Percentiles rank a stretch among this genome's conserved stretches.
phyloP scores from a whole-genome alignment of 73 alveolate genomes.

The Breviolum minutum region DNA sequence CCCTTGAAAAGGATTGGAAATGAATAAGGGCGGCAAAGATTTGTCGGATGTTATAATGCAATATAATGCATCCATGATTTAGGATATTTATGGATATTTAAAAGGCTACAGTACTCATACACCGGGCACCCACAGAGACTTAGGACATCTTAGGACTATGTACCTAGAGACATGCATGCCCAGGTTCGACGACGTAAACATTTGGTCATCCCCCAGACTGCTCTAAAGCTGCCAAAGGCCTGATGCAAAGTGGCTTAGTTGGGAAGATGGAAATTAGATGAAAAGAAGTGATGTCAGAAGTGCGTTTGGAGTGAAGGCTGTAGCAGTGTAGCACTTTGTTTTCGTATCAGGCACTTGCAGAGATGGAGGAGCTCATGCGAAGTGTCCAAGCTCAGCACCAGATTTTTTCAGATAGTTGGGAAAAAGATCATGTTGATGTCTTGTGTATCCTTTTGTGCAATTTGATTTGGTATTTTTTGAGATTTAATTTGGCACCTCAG shows the following conservation, averaged over 20 bases:
- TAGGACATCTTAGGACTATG: background rate
- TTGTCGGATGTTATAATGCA: too few species aligned
- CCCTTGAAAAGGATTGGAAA: too few species aligned
- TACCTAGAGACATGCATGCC: background rate
- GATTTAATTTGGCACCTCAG: background rate
- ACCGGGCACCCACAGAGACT: background rate
- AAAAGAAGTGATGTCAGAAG: background rate
- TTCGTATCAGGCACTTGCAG: constrained; percentile 41
- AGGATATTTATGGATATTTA: too few species aligned
- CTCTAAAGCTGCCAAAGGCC: constrained; percentile 90
- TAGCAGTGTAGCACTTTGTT: background rate
- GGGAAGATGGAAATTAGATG: background rate
- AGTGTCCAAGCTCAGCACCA: background rate
- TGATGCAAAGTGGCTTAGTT: background rate
- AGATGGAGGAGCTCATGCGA: constrained; percentile 55
- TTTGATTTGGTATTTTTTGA: too few species aligned
- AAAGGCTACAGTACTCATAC: too few species aligned
- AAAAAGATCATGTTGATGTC: background rate
- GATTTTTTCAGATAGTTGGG: background rate
- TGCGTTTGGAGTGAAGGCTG: background rate
- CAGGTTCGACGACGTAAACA: constrained; percentile 64
- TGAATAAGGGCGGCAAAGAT: too few species aligned
- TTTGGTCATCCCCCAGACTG: constrained; percentile 83
- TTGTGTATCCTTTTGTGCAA: too few species aligned
- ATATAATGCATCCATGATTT: too few species aligned